phyloP scores from a whole-genome alignment of 1,284 basidiomycete genomes.

The Cystodermella granulosa region DNA sequence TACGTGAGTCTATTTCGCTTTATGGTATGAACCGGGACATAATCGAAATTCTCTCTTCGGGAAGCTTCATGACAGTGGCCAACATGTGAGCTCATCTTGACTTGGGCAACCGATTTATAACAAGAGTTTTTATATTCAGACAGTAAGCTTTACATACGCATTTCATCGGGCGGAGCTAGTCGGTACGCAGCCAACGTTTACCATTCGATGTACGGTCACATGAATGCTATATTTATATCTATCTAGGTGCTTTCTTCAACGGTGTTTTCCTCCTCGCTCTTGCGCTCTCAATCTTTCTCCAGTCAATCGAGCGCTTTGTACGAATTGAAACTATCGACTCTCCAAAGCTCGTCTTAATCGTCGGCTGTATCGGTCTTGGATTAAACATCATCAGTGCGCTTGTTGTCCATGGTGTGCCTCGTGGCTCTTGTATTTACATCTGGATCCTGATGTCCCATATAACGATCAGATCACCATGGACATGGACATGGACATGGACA shows the following conservation, averaged over 20 bases:
- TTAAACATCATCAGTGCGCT: constrained; percentile 44
- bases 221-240: constrained; percentile 7
- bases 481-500: constrained; percentile 33
- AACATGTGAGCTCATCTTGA: constrained; percentile 31
- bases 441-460: not conserved
- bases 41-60: not conserved
- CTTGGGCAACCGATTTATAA: constrained; percentile 4
- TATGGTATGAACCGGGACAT: constrained; percentile 2
- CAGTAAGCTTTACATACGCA: constrained; percentile 45
- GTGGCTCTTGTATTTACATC: not conserved
- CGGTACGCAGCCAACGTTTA: constrained; percentile 28
- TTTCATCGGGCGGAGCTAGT: constrained; percentile 50
- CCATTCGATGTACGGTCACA: not conserved
- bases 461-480: constrained; percentile 32
- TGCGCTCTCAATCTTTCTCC: constrained; percentile 46
- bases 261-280: constrained; percentile 49
- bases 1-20: constrained; percentile 26
- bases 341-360: constrained; percentile 42
- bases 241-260: constrained; percentile 48
- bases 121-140: constrained; percentile 25
- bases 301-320: constrained; percentile 48
- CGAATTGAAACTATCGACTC: constrained; percentile 38
- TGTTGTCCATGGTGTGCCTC: constrained; percentile 43
- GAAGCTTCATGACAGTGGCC: constrained; percentile 37
- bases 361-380: constrained; percentile 43